These are phyloP conservation scores for Sclerotinia spermophila DNA, from an alignment of 2,329 filamentous ascomycete genomes.

Conservation along the genomic window DNA sequence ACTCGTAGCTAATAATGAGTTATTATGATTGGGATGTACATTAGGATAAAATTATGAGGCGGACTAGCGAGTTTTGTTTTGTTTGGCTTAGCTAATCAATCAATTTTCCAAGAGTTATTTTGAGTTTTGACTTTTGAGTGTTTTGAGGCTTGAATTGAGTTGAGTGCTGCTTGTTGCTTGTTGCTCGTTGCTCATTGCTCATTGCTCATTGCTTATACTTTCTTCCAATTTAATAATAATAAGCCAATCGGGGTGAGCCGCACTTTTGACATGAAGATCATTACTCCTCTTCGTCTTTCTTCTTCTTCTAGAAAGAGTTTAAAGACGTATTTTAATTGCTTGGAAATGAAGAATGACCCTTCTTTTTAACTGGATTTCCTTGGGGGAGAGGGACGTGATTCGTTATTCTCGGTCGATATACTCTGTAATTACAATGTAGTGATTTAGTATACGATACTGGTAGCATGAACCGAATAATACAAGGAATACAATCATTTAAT, in stretches of 20 bases:
- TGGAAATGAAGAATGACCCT: not conserved
- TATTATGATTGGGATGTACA: not conserved
- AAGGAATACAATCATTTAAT: not conserved
- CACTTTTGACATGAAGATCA: slow-evolving; percentile 1
- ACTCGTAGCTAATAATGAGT: not conserved
- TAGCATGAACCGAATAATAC: not conserved
- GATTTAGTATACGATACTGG: too few species aligned
- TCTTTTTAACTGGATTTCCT: not conserved
- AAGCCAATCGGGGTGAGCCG: slow-evolving; percentile 25
- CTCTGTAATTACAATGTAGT: too few species aligned
- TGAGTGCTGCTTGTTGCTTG: too few species aligned
- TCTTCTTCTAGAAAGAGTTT: not conserved
- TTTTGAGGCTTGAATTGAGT: not conserved
- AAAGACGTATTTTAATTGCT: not conserved
- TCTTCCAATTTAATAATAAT: not conserved
- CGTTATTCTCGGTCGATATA: not conserved
- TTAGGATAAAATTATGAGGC: slow-evolving; percentile 17
- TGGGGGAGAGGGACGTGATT: not conserved
- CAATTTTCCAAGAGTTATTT: not conserved
- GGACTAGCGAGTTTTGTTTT: slow-evolving; percentile 19
- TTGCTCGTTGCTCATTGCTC: not conserved
- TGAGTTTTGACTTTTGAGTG: not conserved
- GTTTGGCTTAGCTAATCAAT: slow-evolving; percentile 10
- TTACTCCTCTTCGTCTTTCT: slow-evolving; percentile 25
- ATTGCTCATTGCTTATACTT: not conserved